Base-by-base conservation (phyloP, 2,329 filamentous ascomycete genomes). In the Apiospora pterosperma region DNA sequence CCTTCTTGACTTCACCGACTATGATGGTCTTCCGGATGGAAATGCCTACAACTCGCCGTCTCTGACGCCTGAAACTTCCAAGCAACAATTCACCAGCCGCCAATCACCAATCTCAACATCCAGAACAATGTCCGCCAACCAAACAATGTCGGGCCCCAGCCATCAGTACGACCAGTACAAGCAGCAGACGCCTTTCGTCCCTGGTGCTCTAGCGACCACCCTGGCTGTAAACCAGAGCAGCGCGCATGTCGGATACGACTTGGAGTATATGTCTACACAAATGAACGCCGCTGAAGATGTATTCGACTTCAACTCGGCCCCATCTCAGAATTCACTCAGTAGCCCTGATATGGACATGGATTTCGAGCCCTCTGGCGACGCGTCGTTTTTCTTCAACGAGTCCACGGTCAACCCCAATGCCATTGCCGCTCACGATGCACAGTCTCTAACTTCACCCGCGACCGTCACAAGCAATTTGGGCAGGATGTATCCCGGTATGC, bases 151-250 rank as follows among this genome's bases (percentile, higher is more conserved):
- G 59, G 92, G 89, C 39, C 95, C 96, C 10, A 97, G 93, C 78
- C 94, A 97, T 81, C 92, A 97, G 79, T 98, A 98, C 83, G 92
- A 93, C 73, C 89, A 92, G 75, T 96, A 97, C 82, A 92, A 93
- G 81, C 96, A 99, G 77, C 94, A 97, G 82, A 97, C 96, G 4
- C 93, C 94, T 68, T 89, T 97, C 36, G 92, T 96, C 0, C 90
- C 92, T 1, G 93, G 93, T 67, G 94, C 93, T 62, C 82, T 96
- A 68, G 89, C 90, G 48, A 92, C 88, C 77, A 91, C 94, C 14
- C 86, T 96, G 74, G 91, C 92, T 39, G 86, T 96, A 72, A 93
- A 92, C 76, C 85, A 91, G 74, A 80, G 79, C 68, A 84, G 77
- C 70, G 75, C 78, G 55, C 83, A 84, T 73, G 81, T 88, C 71